Base-by-base conservation (phyloP, 2,329 filamentous ascomycete genomes). In the Grosmannia huntii region DNA sequence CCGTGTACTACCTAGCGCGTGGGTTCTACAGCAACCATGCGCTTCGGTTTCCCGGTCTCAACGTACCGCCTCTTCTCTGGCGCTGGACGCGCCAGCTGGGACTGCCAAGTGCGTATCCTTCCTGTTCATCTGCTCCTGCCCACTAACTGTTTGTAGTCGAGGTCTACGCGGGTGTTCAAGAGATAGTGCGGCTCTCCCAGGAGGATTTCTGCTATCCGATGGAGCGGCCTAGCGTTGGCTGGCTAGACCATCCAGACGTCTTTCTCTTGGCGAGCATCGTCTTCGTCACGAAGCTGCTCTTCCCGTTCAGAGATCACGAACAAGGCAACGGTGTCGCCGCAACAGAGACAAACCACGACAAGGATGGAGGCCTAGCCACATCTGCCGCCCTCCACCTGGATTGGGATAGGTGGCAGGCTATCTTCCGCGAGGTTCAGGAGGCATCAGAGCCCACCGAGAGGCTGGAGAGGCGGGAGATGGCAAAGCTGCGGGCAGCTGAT, bases 211-310 rank as follows among this genome's bases (percentile, higher is more conserved):
- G 74, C 0, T 87, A 86, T 62, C 77, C 79, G 1, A 73, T 76
- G 7, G 71, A 73, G 4, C 73, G 70, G 33, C 67, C 69, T 56
- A 71, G 72, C 60, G 71, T 75, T 60, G 71, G 76, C 28, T 71
- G 79, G 10, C 71, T 84, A 19, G 75, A 83, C 55, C 79, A 86
- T 61, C 90, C 94, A 0, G 94, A 97, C 66, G 75, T 88, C 6
- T 80, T 87, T 50, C 72, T 96, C 1, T 75, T 90, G 58, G 77
- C 84, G 4, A 73, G 89, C 4, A 69, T 96, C 4, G 74, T 96
- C 2, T 77, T 95, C 16, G 83, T 87, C 4, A 83, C 86, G 4
- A 96, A 96, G 65, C 69, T 96, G 2, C 75, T 87, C 23, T 90
- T 89, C 65, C 89, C 92, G 0, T 82, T 96, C 51, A 83, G 89